Evolutionary conservation across 23 red algal genomes (phyloP).

Genomic region (Cyanidioschyzon merolae): DNA sequence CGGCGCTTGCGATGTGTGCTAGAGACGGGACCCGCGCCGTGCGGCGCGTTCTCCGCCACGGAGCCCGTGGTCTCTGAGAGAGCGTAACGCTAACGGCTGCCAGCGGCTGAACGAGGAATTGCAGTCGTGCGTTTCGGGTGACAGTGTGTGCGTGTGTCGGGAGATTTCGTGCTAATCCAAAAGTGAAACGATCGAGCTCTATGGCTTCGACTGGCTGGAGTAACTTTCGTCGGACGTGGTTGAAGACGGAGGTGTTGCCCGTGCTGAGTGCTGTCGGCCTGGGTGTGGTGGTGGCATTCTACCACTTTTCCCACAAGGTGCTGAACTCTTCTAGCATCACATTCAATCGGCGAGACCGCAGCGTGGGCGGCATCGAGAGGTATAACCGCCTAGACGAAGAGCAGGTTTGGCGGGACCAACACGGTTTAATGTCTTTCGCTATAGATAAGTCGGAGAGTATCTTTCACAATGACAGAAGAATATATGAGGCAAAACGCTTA

Average conservation of each 20-base stretch:
- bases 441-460: not conserved
- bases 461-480: not conserved
- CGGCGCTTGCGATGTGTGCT: no score
- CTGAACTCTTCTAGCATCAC: not conserved
- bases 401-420: not conserved
- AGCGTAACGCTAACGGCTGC: no score
- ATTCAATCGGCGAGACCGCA: not conserved
- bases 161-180: no score
- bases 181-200: no score
- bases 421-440: slow-evolving; percentile 3
- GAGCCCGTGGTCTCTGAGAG: no score
- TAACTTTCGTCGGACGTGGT: not conserved
- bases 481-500: not conserved
- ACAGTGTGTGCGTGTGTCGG: no score
- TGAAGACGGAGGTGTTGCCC: not conserved
- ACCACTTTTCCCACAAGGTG: not conserved
- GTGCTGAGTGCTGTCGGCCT: not conserved
- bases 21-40: no score
- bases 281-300: not conserved
- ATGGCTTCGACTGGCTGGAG: slow-evolving; percentile 1
- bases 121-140: no score
- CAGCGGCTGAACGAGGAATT: no score
- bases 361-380: not conserved
- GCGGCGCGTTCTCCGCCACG: no score
- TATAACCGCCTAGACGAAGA: not conserved